These are phyloP conservation scores for Rhodotorula sphaerocarpa DNA, from an alignment of 768 basidiomycete genomes.

Conservation along the genomic window DNA sequence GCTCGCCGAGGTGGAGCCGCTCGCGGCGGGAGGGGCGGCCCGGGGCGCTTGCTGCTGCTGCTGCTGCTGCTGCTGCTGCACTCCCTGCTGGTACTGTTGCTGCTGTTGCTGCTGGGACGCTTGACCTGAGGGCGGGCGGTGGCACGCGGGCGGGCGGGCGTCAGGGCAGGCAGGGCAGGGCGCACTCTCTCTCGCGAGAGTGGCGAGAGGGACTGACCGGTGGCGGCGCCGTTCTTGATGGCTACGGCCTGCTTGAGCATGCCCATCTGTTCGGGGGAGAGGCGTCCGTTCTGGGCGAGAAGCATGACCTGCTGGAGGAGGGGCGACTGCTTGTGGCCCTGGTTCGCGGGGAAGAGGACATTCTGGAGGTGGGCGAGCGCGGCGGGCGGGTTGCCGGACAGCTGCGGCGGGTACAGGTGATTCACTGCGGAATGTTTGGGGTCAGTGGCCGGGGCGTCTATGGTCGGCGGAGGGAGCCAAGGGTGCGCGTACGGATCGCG, in stretches of 20 bases:
- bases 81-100: conserved; percentile 13
- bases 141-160: too few species aligned
- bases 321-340: conserved; percentile 21
- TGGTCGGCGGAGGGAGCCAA: background rate
- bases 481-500: background rate
- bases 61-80: conserved; percentile 3
- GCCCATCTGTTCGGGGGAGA: conserved; percentile 30
- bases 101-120: background rate
- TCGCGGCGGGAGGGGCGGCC: background rate
- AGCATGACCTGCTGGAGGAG: conserved; percentile 28
- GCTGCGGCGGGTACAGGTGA: conserved; percentile 26
- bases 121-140: too few species aligned
- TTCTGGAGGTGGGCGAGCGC: conserved; percentile 18
- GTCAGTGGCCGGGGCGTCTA: too few species aligned
- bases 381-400: conserved; percentile 17
- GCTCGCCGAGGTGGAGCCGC: background rate
- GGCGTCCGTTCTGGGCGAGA: conserved; percentile 22
- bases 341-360: conserved; percentile 32
- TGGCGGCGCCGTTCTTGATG: conserved; percentile 14
- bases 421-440: background rate
- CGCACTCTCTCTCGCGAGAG: too few species aligned
- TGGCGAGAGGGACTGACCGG: conserved; percentile 3
- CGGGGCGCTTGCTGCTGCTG: background rate
- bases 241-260: conserved; percentile 26
- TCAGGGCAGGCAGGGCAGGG: too few species aligned